Base-by-base conservation (phyloP, 306 rosid genomes). In the Vigna angularis region DNA sequence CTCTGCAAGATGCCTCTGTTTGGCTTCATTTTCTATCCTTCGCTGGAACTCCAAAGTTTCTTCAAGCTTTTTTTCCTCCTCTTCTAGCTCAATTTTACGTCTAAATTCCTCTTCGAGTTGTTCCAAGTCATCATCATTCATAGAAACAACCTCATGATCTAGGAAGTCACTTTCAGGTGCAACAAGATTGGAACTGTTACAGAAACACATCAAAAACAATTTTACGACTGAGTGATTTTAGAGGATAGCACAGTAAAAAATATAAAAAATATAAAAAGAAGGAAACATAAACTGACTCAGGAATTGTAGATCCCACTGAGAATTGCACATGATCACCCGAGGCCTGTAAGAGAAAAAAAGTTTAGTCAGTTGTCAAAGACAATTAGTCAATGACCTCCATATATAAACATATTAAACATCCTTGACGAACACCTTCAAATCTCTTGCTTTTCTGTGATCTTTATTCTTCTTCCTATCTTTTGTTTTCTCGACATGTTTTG, bases 21-120 rank as follows among this genome's bases (percentile, higher is more conserved):
- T 96, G 75, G 98, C 99, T 88, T 93, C 97, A 73, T 90, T 83
- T 83, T 93, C 99, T 74, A 93, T 89, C 81, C 85, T 88, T 53
- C 97, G 88, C 70, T 96, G 99, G 80, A 84, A 90, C 84, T 96
- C 96, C 87, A 96, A 86, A 61, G 97, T 88, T 84, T 93, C 98
- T 87, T 93, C 96, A 72, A 96, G 96, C 86, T 83, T 93, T 85
- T 91, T 93, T 83, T 93, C 99, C 80, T 93, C 98, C 78, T 79
- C 97, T 87, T 96, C 96, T 50, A 93, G 88, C 84, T 93, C 97
- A 82, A 84, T 85, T 85, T 87, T 88, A 45, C 85, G 90, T 83
- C 92, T 91, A 79, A 83, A 78, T 76, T 93, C 98, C 84, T 87
- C 98, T 26, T 96, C 97, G 65, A 70, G 86, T 67, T 79, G 97